A percentile compares a stretch with the other conserved stretches of the same genome.
Evolutionary conservation across 805 yeast species (phyloP).

Genomic region (Myxozyma neotropica): DNA sequence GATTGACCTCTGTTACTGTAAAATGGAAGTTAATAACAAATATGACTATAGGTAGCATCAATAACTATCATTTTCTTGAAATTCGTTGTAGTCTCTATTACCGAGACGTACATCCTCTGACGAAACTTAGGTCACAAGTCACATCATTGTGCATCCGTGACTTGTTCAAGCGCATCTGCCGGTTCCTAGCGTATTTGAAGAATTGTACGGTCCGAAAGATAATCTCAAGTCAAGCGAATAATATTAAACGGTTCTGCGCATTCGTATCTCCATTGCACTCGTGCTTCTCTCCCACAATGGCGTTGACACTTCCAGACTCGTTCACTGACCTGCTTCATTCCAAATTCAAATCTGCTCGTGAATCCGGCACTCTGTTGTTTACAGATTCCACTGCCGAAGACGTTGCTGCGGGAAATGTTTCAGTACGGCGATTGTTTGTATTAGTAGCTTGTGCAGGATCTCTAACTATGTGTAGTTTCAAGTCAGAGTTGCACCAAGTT

Average conservation of each 20-base stretch:
- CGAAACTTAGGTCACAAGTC: no score
- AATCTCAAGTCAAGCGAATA: no score
- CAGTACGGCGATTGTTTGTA: slow-evolving; percentile 17
- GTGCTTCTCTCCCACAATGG: slow-evolving; percentile 1
- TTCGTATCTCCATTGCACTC: background rate
- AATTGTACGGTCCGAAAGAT: no score
- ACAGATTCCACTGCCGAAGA: slow-evolving; percentile 51
- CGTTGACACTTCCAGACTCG: slow-evolving; percentile 44
- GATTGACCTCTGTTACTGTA: no score
- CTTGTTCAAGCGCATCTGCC: no score
- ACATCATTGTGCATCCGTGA: no score
- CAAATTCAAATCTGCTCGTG: slow-evolving; percentile 49
- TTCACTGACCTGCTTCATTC: slow-evolving; percentile 40
- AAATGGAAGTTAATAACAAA: no score
- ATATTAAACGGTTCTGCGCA: no score
- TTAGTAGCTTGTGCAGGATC: slow-evolving; percentile 13
- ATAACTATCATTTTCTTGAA: no score
- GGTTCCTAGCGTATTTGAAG: no score
- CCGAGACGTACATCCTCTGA: background rate
- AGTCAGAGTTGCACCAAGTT: slow-evolving; percentile 45
- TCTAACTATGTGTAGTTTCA: slow-evolving; percentile 35
- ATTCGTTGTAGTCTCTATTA: no score
- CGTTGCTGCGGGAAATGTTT: slow-evolving; percentile 41
- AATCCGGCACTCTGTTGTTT: slow-evolving; percentile 52
- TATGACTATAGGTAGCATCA: no score